Base-by-base conservation (phyloP, 2,329 filamentous ascomycete genomes). In the Stagonosporopsis rhizophila region DNA sequence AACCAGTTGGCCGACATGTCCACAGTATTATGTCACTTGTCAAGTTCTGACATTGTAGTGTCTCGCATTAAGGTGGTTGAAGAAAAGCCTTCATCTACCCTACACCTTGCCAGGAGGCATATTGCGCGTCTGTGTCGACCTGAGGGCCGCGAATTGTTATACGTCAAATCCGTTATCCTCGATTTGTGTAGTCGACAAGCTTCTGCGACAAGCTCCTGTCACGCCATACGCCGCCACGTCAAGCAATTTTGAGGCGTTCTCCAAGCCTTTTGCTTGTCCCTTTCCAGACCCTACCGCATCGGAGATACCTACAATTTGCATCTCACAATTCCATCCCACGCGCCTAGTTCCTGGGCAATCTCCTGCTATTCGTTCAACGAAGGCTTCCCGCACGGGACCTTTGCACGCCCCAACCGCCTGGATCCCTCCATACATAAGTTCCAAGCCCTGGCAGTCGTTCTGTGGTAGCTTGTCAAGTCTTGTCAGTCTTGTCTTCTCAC, bases 401-500 rank as follows among this genome's bases (percentile, higher is more conserved):
- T 42, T 60, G 49, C 41, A 54, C 40, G 44, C 53, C 53, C 52
- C 60, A 44, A 47, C 53, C 52, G 51, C 52, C 40, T 52, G 54
- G 48, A 47, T 38, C 32, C 22, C 30, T 23, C 52, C 25, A 57
- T 68, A 72, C 66, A 72, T 70, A 70, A 66, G 57, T 45, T 60
- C 62, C 67, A 58, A 56, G 56, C 66, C 39, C 65, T 67, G 51
- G 67, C 66, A 61, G 60, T 52, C 28, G 46, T 52, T 51, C 42
- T 56, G 61, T 70, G 59, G 61, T 56, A 64, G 67, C 68, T 72
- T 71, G 59, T 62, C 42, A 44, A 56, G 52, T 58, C 69, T 67
- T 71, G 61, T 69, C 37, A 32, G 32, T 44, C 46, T 58, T 51
- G 44, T 45, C 34, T 48, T 48, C 32, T 57, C 20, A 12, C 35